Base-by-base conservation (phyloP, 495 filamentous ascomycete genomes). In the Amorphotheca resinae region DNA sequence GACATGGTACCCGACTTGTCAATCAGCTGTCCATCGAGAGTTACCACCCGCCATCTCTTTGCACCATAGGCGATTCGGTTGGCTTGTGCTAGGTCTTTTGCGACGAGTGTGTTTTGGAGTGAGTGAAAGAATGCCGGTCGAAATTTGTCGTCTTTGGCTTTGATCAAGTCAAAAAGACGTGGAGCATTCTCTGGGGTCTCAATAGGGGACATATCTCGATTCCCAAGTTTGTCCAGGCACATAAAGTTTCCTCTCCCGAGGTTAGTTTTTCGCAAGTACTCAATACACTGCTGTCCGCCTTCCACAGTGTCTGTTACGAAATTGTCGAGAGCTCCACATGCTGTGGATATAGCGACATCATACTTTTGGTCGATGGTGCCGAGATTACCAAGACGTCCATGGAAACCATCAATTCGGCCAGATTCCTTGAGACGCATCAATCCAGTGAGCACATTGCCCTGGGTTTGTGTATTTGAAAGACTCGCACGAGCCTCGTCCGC, bases 1-100 rank as follows among this genome's bases (percentile, higher is more conserved):
- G 83, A 93, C 93, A 98, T 95, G 7, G 91, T 96, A 65, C 91
- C 91, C 1, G 87, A 93, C 51, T 86, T 88, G 61, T 98, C 91
- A 45, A 98, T 95, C 36, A 98, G 73, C 55, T 95, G 87, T 15
- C 91, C 91, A 52, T 89, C 83, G 21, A 95, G 74, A 0, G 93
- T 96, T 18, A 98, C 91, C 2, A 98, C 93, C 52, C 91, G 76
- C 89, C 91, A 96, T 50, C 93, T 69, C 56, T 73, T 80, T 31
- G 82, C 82, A 35, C 91, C 91, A 52, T 95, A 96, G 17, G 91
- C 93, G 46, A 98, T 94, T 17, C 89, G 77, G 57, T 96, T 95
- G 1, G 91, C 91, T 58, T 96, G 89, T 32, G 82, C 78, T 16
- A 96, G 70, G 53, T 95, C 87, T 42, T 82, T 85, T 5, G 93